Evolutionary conservation across 768 basidiomycete genomes (phyloP).

Genomic region (Cyclocybe cylindracea): DNA sequence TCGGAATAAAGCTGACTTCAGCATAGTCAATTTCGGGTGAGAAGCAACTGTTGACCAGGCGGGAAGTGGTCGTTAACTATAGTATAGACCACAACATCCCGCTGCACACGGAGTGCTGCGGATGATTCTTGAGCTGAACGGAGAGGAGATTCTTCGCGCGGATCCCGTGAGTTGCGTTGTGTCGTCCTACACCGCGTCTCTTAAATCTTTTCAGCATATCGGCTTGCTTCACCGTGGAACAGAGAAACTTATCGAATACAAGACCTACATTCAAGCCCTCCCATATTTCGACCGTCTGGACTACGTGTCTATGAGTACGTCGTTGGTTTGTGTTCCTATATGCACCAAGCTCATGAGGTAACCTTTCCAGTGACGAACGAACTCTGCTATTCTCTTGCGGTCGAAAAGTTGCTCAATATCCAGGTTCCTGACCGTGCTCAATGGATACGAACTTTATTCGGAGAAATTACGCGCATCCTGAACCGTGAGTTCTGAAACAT

Average conservation of each 20-base stretch:
- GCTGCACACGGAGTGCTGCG: constrained; percentile 98
- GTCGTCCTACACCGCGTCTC: neutral
- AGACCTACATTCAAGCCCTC: constrained; percentile 95
- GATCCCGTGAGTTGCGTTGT: constrained; percentile 62
- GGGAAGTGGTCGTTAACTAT: constrained; percentile 3
- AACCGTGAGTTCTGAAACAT: constrained; percentile 63
- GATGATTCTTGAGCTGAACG: constrained; percentile 96
- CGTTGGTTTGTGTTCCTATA: neutral
- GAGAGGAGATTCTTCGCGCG: constrained; percentile 89
- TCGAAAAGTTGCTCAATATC: constrained; percentile 97
- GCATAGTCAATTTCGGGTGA: constrained; percentile 90
- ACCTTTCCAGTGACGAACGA: constrained; percentile 89
- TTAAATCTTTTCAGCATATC: constrained; percentile 64
- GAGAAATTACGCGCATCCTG: constrained; percentile 93
- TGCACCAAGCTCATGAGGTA: neutral
- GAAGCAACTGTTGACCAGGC: constrained; percentile 18
- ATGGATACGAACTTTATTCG: constrained; percentile 97
- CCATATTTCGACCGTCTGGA: constrained; percentile 99
- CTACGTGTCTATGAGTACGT: constrained; percentile 98
- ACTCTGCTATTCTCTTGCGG: constrained; percentile 94
- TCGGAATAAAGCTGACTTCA: constrained; percentile 8
- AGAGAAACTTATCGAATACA: constrained; percentile 98
- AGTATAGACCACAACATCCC: constrained; percentile 87
- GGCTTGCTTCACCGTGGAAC: constrained; percentile 97
- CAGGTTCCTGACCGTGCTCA: constrained; percentile 96